Evolutionary conservation across 2,329 filamentous ascomycete genomes (phyloP), one percentile per base, ranked within the genome.

Genomic region (Teratosphaeria nubilosa): DNA sequence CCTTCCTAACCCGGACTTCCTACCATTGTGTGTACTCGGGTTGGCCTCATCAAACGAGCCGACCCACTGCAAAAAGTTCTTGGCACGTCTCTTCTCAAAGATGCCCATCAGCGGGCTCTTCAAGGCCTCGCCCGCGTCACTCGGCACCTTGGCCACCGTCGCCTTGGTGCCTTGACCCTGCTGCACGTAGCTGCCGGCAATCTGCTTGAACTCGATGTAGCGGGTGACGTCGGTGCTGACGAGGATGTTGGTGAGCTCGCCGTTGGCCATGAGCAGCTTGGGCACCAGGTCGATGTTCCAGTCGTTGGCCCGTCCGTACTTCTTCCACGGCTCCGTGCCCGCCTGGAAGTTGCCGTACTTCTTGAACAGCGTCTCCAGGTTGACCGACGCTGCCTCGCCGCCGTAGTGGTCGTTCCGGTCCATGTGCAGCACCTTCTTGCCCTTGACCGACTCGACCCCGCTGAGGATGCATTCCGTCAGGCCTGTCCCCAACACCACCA

Each of bases 221-320:
- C 77, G 72, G 58, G 78, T 80, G 60, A 80, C 77, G 62, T 96
- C 91, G 76, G 92, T 97, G 55, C 91, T 96, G 63, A 96, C 91
- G 72, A 99, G 86, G 71, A 99, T 96, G 78, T 97, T 97, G 74
- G 92, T 97, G 73, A 99, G 82, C 79, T 99, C 92, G 75, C 94
- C 94, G 63, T 95, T 96, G 60, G 92, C 91, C 91, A 99, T 97
- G 75, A 99, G 84, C 70, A 99, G 86, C 82, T 99, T 99, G 66
- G 94, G 92, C 54, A 99, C 91, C 62, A 99, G 83, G 74, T 99
- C 95, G 76, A 99, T 95, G 81, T 96, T 97, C 94, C 94, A 99
- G 82, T 97, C 92, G 78, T 96, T 96, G 73, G 86, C 81, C 60
- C 94, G 88, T 69, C 92, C 92, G 75, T 96, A 97, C 77, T 96